Conservation (phyloP, 192 early-diverging fungal species). For the Linnemannia hyalina region DNA sequence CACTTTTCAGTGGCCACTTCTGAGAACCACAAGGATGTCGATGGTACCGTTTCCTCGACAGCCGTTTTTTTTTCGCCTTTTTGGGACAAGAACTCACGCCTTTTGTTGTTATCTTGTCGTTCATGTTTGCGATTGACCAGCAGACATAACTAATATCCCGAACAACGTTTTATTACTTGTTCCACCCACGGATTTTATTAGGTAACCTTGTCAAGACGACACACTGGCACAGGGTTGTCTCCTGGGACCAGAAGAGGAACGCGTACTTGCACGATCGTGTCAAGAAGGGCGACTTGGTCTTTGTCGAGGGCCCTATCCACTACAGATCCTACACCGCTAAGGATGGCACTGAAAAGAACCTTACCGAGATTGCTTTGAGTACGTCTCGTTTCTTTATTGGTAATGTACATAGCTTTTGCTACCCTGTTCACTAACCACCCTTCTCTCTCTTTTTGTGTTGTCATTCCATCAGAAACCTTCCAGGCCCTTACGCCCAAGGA, state of each 20-base stretch:
- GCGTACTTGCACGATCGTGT: constrained; percentile 57
- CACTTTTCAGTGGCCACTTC: constrained; percentile 77
- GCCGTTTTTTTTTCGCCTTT: not conserved
- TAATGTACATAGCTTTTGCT: not conserved
- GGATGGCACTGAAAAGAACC: constrained; percentile 67
- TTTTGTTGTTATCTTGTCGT: not conserved
- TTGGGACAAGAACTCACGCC: not conserved
- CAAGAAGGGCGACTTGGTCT: constrained; percentile 75
- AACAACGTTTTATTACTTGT: not conserved
- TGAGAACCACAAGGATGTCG: constrained; percentile 69
- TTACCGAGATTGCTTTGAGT: constrained; percentile 65
- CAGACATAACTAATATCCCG: constrained; percentile 9
- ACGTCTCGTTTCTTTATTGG: constrained; percentile 17
- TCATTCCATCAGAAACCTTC: constrained; percentile 18
- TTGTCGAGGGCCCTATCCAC: constrained; percentile 73
- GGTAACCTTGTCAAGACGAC: constrained; percentile 76
- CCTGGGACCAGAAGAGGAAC: constrained; percentile 56
- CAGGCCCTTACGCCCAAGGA: constrained; percentile 47
- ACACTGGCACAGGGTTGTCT: constrained; percentile 75
- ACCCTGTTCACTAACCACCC: not conserved
- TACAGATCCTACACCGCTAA: constrained; percentile 74
- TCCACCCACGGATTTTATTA: constrained; percentile 10
- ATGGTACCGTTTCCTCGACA: constrained; percentile 46
- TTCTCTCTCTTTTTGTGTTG: not conserved
- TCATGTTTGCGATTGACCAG: not conserved